Evolutionary conservation across 1,284 basidiomycete species (phyloP).

Genomic region (Malassezia furfur): DNA sequence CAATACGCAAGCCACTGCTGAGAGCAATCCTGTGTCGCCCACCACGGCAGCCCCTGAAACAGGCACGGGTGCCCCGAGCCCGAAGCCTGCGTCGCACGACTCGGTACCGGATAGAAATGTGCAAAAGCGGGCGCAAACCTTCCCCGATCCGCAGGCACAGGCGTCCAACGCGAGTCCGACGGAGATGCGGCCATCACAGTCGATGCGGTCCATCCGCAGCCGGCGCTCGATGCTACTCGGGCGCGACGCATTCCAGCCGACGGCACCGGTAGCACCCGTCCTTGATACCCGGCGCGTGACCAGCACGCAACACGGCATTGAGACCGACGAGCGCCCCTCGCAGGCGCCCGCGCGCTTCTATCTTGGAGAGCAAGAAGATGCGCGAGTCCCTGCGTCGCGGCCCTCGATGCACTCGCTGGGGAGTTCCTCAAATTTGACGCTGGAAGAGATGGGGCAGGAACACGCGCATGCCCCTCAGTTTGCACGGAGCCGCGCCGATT

Average conservation of each 20-base stretch:
- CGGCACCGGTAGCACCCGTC: conserved; percentile 3
- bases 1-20: no score
- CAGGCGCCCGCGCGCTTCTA: background rate
- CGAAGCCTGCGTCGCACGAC: no score
- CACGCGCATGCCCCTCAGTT: background rate
- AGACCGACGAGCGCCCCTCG: background rate
- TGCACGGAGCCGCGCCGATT: background rate
- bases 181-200: no score
- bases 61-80: no score
- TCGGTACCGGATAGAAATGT: no score
- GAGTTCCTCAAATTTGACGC: background rate
- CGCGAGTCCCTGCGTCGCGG: background rate
- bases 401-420: background rate
- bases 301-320: background rate
- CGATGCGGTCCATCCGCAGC: no score
- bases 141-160: no score
- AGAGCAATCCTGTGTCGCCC: no score
- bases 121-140: no score
- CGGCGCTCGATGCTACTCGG: conserved; percentile 1
- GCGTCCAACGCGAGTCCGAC: no score
- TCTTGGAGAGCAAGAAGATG: background rate
- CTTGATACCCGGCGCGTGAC: conserved; percentile 4
- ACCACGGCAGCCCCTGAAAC: no score
- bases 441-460: background rate
- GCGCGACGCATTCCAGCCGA: background rate